Conservation (phyloP, 257 asterid species). For the Solanum chilense region DNA sequence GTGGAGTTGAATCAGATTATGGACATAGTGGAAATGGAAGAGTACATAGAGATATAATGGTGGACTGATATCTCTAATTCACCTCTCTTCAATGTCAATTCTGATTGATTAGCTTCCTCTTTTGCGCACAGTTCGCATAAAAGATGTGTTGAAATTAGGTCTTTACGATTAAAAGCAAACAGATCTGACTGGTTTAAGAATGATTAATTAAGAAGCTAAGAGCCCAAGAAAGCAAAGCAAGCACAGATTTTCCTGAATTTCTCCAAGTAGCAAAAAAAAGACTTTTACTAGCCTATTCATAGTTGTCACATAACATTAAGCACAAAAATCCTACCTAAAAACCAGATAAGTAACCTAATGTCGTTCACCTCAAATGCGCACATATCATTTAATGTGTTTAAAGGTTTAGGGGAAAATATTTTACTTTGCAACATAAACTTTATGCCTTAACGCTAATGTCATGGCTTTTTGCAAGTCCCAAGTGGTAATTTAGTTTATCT, state of each 20-base stretch:
- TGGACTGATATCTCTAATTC: neutral
- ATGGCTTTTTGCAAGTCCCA: neutral
- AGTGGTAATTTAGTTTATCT: neutral
- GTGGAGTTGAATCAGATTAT: neutral
- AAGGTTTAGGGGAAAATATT: neutral
- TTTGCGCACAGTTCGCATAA: neutral
- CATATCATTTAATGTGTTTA: neutral
- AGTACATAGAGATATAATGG: neutral
- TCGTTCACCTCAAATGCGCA: neutral
- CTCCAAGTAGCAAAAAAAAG: neutral
- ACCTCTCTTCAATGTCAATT: neutral
- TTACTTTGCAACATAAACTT: neutral
- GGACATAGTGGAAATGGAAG: neutral
- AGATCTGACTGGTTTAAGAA: neutral
- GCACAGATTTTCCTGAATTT: neutral
- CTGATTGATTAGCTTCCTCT: neutral
- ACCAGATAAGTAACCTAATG: neutral
- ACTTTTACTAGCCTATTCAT: neutral
- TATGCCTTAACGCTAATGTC: neutral
- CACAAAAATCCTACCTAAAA: neutral
- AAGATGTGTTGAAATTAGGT: neutral
- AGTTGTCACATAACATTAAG: neutral
- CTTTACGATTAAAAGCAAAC: neutral
- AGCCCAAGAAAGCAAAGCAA: neutral
- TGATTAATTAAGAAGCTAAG: neutral